A percentile compares a stretch with the other conserved stretches of the same genome.
Conservation (phyloP, 257 asterid genomes). For the Solanum virginianum region DNA sequence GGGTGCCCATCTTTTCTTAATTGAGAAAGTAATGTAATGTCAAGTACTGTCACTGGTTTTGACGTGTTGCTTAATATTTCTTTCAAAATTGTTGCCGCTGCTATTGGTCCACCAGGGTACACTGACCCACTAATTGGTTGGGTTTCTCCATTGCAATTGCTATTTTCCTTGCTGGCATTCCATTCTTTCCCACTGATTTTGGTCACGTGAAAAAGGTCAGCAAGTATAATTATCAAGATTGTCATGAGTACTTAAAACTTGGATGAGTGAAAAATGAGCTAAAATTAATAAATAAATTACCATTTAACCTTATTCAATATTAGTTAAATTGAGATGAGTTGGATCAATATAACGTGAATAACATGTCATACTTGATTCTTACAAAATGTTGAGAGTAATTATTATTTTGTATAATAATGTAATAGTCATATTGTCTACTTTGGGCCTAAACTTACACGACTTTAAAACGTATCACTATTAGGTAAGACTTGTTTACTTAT, state of each 20-base stretch:
- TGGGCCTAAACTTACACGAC: too few species aligned
- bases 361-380: not conserved
- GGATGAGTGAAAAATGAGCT: not conserved
- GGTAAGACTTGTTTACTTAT: too few species aligned
- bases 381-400: too few species aligned
- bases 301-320: too few species aligned
- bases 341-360: too few species aligned
- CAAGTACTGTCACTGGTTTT: conserved; percentile 38
- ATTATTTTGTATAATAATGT: not conserved
- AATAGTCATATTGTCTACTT: too few species aligned
- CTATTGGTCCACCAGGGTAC: conserved; percentile 27
- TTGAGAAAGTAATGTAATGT: conserved; percentile 45
- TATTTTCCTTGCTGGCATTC: conserved; percentile 24
- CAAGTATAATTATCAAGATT: not conserved
- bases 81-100: conserved; percentile 23
- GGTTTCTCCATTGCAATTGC: conserved; percentile 37
- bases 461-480: too few species aligned
- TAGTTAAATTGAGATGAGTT: not conserved
- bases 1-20: conserved; percentile 82
- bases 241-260: not conserved
- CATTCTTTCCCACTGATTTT: conserved; percentile 46
- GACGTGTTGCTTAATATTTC: conserved; percentile 33
- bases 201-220: not conserved
- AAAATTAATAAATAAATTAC: not conserved
- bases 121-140: conserved; percentile 22